These are phyloP conservation scores for Rhynchospora tenuis DNA, from an alignment of 176 grass and related monocot species.

Conservation along the genomic window DNA sequence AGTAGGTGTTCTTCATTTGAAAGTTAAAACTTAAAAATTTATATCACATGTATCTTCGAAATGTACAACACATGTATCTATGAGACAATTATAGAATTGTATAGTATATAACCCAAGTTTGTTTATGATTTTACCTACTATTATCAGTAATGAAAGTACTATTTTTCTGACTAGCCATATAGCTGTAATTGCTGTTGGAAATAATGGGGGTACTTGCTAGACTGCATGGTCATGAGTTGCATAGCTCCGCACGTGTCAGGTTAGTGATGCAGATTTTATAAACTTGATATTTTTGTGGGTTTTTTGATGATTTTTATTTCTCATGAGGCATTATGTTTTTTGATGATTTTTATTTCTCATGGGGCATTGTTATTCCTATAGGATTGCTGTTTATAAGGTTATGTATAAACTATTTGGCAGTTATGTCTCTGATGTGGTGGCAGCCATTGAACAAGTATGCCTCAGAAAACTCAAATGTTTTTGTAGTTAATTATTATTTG, in stretches of 20 bases:
- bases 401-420: constrained; percentile 95
- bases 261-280: constrained; percentile 20
- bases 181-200: constrained; percentile 97
- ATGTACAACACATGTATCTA: too few species aligned
- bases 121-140: background rate
- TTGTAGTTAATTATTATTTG: background rate
- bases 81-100: background rate
- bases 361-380: constrained; percentile 30
- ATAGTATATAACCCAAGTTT: constrained; percentile 2
- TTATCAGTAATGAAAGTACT: constrained; percentile 20
- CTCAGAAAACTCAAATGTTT: background rate
- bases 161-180: constrained; percentile 58
- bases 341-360: background rate
- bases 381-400: constrained; percentile 97
- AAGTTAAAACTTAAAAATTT: too few species aligned
- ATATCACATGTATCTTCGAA: too few species aligned
- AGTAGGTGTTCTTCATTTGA: too few species aligned
- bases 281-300: constrained; percentile 9
- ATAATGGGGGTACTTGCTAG: constrained; percentile 83
- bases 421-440: constrained; percentile 95
- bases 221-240: constrained; percentile 91
- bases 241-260: constrained; percentile 98
- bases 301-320: background rate
- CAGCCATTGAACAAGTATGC: constrained; percentile 91
- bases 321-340: constrained; percentile 14